Evolutionary conservation across 78 protist genomes (phyloP).

Genomic region (Creolimax fragrantissima): DNA sequence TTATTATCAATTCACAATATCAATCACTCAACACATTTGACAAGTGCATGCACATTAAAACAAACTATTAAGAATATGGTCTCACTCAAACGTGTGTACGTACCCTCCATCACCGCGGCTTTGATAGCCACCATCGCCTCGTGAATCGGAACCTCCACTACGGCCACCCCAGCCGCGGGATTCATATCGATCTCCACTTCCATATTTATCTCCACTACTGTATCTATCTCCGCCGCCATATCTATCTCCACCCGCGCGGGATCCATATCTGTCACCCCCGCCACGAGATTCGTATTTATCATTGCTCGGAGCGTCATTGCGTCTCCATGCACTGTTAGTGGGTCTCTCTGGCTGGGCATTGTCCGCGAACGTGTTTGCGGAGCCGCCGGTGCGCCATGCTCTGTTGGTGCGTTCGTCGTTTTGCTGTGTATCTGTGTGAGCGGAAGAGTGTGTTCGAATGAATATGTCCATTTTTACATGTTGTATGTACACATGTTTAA

Average conservation of each 20-base stretch:
- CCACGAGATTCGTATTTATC: background rate
- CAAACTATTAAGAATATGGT: no score
- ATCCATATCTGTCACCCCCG: background rate
- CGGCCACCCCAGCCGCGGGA: background rate
- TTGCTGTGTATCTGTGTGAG: background rate
- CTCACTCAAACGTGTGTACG: no score
- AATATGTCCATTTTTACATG: no score
- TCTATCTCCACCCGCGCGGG: background rate
- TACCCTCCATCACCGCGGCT: no score
- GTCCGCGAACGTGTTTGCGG: background rate
- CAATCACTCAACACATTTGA: no score
- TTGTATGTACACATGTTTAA: no score
- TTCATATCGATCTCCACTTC: background rate
- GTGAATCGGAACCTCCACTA: background rate
- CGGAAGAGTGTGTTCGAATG: no score
- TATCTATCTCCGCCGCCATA: background rate
- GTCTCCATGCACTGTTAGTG: background rate
- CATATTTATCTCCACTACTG: background rate
- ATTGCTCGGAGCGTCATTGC: background rate
- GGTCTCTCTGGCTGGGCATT: background rate
- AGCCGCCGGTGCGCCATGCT: background rate
- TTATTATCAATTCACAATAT: no score
- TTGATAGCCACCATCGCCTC: no score
- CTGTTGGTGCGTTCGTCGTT: background rate
- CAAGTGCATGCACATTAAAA: no score